Evolutionary conservation across 2,329 filamentous ascomycete genomes (phyloP), one percentile per base, ranked within the genome.

Genomic region (Tolypocladium sp.): DNA sequence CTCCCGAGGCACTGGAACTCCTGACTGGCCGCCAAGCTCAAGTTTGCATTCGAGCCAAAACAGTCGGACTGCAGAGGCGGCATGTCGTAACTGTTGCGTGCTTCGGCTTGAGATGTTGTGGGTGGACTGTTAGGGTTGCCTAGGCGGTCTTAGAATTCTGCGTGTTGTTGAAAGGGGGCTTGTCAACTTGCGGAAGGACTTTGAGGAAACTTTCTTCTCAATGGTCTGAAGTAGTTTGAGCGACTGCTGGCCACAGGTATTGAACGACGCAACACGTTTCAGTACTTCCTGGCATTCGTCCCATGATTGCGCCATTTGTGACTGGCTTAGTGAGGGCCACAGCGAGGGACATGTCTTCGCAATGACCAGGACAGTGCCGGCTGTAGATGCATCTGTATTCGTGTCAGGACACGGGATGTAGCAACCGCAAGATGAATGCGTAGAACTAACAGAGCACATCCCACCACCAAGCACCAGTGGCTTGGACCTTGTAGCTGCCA

Each of bases 401-500:
- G 1, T 5, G 42, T 27, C 9, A 27, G 42, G n/a, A n/a, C n/a
- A n/a, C n/a, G n/a, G n/a, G n/a, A n/a, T n/a, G n/a, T n/a, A n/a
- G n/a, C n/a, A n/a, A n/a, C n/a, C n/a, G n/a, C n/a, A n/a, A n/a
- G n/a, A n/a, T n/a, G n/a, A n/a, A n/a, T n/a, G n/a, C n/a, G n/a
- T n/a, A n/a, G n/a, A 44, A 65, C 71, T 42, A 66, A 74, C 73
- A 75, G 20, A 74, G 72, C 12, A 69, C 70, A 58, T 74, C 74
- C 60, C 74, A 74, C 73, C 73, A 75, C 73, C 71, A 74, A 4
- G 68, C 64, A 27, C 70, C 70, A 3, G 68, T 67, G 1, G 63
- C 44, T 1, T 67, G 61, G 1, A 67, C 68, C 44, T 58, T 56
- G 42, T 70, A 69, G 4, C 67, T 73, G 15, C 67, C 60, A 38